A percentile compares a stretch with the other conserved stretches of the same genome.
Evolutionary conservation across 139 green algal genomes (phyloP).

Genomic region (Dunaliella primolecta): DNA sequence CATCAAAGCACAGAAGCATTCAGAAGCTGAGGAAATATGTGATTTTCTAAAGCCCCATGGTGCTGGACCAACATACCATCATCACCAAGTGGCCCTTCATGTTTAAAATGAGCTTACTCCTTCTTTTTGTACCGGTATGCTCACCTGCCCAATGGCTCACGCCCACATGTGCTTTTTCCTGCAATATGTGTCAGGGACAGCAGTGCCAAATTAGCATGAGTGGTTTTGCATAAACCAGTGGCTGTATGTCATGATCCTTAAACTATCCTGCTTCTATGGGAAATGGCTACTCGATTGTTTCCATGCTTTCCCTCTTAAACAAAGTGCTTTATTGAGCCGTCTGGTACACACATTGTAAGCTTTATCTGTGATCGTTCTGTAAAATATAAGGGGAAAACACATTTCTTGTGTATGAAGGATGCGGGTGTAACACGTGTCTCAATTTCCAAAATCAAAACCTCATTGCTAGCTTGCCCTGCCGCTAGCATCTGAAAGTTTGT

Average conservation of each 20-base stretch:
- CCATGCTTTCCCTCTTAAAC: too few species aligned
- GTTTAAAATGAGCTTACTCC: too few species aligned
- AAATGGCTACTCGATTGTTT: background rate
- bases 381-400: background rate
- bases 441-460: background rate
- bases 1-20: too few species aligned
- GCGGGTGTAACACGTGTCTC: background rate
- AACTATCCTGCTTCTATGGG: background rate
- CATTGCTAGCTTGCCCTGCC: background rate
- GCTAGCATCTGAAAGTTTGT: background rate
- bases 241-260: background rate
- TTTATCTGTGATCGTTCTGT: too few species aligned
- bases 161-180: constrained; percentile 70
- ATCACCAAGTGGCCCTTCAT: too few species aligned
- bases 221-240: too few species aligned
- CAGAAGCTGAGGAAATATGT: too few species aligned
- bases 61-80: too few species aligned
- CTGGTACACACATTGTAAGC: background rate
- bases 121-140: too few species aligned
- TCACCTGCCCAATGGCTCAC: constrained; percentile 80
- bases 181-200: background rate
- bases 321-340: background rate
- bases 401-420: background rate
- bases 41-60: too few species aligned
- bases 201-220: background rate